Evolutionary conservation across 306 rosid species (phyloP).

Genomic region (Prunus padus): DNA sequence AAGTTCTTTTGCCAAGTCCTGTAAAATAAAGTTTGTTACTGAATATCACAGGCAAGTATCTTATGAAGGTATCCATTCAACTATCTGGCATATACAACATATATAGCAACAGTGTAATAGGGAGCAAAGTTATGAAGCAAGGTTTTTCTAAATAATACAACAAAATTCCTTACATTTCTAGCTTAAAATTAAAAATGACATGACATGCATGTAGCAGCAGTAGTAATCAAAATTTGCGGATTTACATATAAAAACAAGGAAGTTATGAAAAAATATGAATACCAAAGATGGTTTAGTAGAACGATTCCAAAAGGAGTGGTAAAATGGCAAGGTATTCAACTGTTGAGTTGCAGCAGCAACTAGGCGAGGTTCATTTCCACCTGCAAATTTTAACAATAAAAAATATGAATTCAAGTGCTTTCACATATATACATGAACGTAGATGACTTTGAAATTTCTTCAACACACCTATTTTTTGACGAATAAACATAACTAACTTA

Average conservation of each 20-base stretch:
- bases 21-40: conserved; percentile 31
- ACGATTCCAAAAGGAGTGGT: conserved; percentile 99
- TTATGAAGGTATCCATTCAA: neutral
- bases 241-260: neutral
- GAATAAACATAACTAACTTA: conserved; percentile 3
- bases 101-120: neutral
- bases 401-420: neutral
- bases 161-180: no score
- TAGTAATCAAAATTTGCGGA: neutral
- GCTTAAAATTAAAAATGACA: no score
- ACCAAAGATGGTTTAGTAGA: conserved; percentile 95
- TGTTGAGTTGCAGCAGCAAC: conserved; percentile 83
- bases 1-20: conserved; percentile 89
- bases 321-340: conserved; percentile 86
- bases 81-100: neutral
- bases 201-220: neutral
- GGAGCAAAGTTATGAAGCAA: neutral
- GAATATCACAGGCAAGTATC: conserved; percentile 17
- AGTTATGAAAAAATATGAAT: conserved; percentile 28
- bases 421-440: neutral
- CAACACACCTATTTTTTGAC: neutral
- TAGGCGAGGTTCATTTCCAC: conserved; percentile 86
- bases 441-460: neutral
- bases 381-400: conserved; percentile 38
- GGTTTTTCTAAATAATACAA: no score